Percentiles rank a stretch among this genome's conserved stretches.
Conservation (phyloP, 1,284 basidiomycete genomes). For the Megacollybia platyphylla region DNA sequence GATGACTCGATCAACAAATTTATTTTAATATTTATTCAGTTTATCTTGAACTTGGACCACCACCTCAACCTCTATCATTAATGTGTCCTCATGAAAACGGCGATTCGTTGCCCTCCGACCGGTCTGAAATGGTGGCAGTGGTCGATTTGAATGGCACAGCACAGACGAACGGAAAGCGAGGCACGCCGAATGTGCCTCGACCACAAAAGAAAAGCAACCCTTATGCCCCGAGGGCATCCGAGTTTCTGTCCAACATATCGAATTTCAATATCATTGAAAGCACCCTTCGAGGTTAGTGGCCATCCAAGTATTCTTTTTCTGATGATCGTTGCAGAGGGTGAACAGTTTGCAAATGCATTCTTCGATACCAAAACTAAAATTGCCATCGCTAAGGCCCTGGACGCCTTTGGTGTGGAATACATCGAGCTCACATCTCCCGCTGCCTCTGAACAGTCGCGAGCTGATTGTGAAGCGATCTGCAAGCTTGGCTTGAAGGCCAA, state of each 20-base stretch:
- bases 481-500: constrained; percentile 96
- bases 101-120: constrained; percentile 30
- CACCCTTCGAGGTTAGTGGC: constrained; percentile 72
- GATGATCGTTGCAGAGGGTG: constrained; percentile 62
- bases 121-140: constrained; percentile 56
- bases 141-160: constrained; percentile 35
- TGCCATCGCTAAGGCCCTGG: constrained; percentile 94
- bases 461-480: constrained; percentile 98
- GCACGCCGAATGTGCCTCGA: constrained; percentile 13
- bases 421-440: constrained; percentile 98
- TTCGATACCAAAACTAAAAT: constrained; percentile 99
- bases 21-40: not conserved
- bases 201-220: constrained; percentile 42
- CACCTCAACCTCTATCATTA: constrained; percentile 12
- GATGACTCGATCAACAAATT: not conserved
- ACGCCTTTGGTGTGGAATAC: constrained; percentile 99
- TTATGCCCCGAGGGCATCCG: constrained; percentile 80
- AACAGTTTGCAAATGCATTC: constrained; percentile 99
- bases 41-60: constrained; percentile 1
- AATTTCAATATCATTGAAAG: constrained; percentile 98
- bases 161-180: constrained; percentile 24
- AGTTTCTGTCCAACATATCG: constrained; percentile 84
- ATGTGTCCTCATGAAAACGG: constrained; percentile 62
- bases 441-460: constrained; percentile 91
- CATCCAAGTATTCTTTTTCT: constrained; percentile 3